Evolutionary conservation across 2,329 filamentous ascomycete genomes (phyloP).

Genomic region (Phialemoniopsis sp.): DNA sequence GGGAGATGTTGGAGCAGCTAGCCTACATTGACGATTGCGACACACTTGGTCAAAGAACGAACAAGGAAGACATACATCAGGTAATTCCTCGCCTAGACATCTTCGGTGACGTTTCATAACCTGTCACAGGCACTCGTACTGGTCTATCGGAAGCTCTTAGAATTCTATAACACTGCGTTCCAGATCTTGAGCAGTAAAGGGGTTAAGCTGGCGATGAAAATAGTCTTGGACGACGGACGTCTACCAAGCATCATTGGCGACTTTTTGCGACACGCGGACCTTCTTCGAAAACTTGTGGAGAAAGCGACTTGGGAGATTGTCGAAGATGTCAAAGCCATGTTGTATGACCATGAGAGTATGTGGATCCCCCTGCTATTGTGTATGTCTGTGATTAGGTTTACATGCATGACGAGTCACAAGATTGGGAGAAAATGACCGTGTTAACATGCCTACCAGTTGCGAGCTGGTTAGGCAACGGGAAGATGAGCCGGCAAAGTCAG

Average conservation of each 20-base stretch:
- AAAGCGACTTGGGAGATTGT: constrained; percentile 17
- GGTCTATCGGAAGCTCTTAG: constrained; percentile 19
- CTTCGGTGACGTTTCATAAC: no score
- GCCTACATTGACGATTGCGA: constrained; percentile 23
- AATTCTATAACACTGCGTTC: constrained; percentile 16
- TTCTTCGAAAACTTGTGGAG: constrained; percentile 16
- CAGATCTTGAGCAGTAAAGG: constrained; percentile 16
- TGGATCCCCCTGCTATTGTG: neutral
- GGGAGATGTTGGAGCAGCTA: constrained; percentile 19
- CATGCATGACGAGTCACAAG: no score
- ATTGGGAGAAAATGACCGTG: no score
- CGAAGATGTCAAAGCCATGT: constrained; percentile 15
- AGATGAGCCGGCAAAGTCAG: constrained; percentile 6
- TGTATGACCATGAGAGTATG: constrained; percentile 18
- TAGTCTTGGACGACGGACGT: constrained; percentile 15
- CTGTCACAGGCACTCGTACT: constrained; percentile 10
- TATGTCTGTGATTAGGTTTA: no score
- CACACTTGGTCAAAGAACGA: constrained; percentile 17
- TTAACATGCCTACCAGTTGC: no score
- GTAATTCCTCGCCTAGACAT: no score
- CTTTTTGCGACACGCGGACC: constrained; percentile 17
- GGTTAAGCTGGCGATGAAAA: constrained; percentile 12
- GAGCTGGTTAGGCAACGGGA: no score
- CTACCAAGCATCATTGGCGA: constrained; percentile 17
- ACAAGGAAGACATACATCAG: constrained; percentile 4